phyloP scores from a whole-genome alignment of 345 rosid species.

The Brassica juncea region DNA sequence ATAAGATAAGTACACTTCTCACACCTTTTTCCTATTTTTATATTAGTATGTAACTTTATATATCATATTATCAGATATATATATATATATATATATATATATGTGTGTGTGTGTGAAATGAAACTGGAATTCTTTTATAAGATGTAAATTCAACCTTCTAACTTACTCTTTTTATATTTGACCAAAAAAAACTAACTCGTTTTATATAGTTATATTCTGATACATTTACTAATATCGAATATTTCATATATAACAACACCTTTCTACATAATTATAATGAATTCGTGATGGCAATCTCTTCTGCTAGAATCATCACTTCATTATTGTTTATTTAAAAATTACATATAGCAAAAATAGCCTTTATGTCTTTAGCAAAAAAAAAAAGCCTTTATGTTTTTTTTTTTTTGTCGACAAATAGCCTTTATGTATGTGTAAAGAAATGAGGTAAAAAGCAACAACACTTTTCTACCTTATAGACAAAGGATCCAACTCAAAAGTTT shows the following conservation, averaged over 20 bases:
- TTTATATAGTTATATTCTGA: not conserved
- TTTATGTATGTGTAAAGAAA: not conserved
- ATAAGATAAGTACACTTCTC: not conserved
- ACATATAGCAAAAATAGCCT: not conserved
- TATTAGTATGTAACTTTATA: not conserved
- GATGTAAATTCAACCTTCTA: not conserved
- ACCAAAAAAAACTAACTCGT: not conserved
- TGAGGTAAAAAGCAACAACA: not conserved
- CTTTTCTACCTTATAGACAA: not conserved
- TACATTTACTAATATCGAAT: not conserved
- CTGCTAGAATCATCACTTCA: not conserved
- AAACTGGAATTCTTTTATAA: not conserved
- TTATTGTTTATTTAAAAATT: not conserved
- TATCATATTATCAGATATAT: not conserved
- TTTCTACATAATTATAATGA: not conserved
- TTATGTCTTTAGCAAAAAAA: not conserved
- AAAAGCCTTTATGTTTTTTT: not conserved
- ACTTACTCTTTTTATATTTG: not conserved
- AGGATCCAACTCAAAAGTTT: not conserved
- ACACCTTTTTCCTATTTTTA: not conserved
- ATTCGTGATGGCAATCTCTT: not conserved
- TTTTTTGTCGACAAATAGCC: not conserved
- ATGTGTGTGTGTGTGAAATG: not conserved
- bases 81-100: not conserved
- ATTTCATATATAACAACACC: not conserved